Percentiles rank a stretch among this genome's conserved stretches.
Evolutionary conservation across 768 basidiomycete species (phyloP).

Genomic region (Pleurotus platypus): DNA sequence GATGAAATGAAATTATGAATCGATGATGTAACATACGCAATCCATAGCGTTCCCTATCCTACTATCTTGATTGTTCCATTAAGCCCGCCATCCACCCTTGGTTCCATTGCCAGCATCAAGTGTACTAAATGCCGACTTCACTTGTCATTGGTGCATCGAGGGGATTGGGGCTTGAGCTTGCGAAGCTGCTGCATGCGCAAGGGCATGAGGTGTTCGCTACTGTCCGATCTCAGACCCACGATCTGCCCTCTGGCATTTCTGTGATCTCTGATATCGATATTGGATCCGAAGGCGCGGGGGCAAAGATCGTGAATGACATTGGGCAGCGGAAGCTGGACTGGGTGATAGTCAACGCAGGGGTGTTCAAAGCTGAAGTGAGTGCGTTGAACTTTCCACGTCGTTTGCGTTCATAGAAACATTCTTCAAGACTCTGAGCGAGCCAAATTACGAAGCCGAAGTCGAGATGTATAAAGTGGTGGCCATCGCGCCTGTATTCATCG

Average conservation of each 20-base stretch:
- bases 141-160: slow-evolving; percentile 43
- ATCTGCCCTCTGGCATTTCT: slow-evolving; percentile 28
- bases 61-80: not conserved
- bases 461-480: slow-evolving; percentile 43
- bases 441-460: slow-evolving; percentile 33
- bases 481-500: slow-evolving; percentile 37
- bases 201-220: slow-evolving; percentile 34
- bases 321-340: slow-evolving; percentile 26
- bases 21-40: not conserved
- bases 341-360: slow-evolving; percentile 34
- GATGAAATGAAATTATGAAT: not conserved
- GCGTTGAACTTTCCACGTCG: not conserved
- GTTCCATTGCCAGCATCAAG: not conserved
- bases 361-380: slow-evolving; percentile 36
- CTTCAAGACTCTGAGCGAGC: slow-evolving; percentile 30
- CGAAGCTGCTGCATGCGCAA: slow-evolving; percentile 19
- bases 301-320: slow-evolving; percentile 30
- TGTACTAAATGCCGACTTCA: slow-evolving; percentile 16
- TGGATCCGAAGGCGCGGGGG: slow-evolving; percentile 27
- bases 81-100: not conserved
- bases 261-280: slow-evolving; percentile 36
- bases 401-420: not conserved
- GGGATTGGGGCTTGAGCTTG: slow-evolving; percentile 38
- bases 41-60: not conserved
- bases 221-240: slow-evolving; percentile 22